Base-by-base conservation (phyloP, 192 early-diverging fungal species). In the Mortierella claussenii region DNA sequence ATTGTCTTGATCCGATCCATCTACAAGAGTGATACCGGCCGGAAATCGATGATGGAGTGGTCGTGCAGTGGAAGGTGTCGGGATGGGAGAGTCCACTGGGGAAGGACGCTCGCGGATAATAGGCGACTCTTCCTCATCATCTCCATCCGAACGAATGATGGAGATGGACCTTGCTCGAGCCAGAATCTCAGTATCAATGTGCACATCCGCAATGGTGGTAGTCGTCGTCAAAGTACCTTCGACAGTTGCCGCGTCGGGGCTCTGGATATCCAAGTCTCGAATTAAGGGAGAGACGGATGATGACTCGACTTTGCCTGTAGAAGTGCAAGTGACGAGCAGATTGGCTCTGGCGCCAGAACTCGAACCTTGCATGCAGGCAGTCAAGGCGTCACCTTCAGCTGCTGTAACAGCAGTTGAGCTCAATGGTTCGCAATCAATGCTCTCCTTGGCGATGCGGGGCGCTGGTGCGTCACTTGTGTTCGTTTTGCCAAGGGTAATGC, bases 41-140 rank as follows among this genome's bases (percentile, higher is more conserved):
- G 73, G 73, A 61, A 76, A 76, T 1, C 73, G 63, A 20, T 51
- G 45, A 18, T 50, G 45, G n/a, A 58, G 49, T 34, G 73, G 73
- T 44, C 73, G 64, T 18, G 73, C 73, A n/a, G 73, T 76, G 9
- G 73, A 76, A 1, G 73, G 73, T 17, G 73, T 76, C 7, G 73
- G 73, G 6, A 76, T 67, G 18, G 73, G 73, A 1, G 73, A 76
- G 28, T 76, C 73, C 6, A 76, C 32, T 3, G 73, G 73, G 3
- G 73, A 76, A n/a, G 58, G 36, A 17, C 23, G 59, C 27, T 56
- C 69, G 12, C 45, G 31, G 6, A 48, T 36, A 13, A 3, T 27
- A 18, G 54, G 37, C 15, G 55, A 21, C 7, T 71, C 69, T 12
- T 71, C 69, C 4, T 76, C 73, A n/a, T n/a, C n/a, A n/a, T n/a